phyloP scores from a whole-genome alignment of 208 protist species.

The Trypanosoma cruzi region DNA sequence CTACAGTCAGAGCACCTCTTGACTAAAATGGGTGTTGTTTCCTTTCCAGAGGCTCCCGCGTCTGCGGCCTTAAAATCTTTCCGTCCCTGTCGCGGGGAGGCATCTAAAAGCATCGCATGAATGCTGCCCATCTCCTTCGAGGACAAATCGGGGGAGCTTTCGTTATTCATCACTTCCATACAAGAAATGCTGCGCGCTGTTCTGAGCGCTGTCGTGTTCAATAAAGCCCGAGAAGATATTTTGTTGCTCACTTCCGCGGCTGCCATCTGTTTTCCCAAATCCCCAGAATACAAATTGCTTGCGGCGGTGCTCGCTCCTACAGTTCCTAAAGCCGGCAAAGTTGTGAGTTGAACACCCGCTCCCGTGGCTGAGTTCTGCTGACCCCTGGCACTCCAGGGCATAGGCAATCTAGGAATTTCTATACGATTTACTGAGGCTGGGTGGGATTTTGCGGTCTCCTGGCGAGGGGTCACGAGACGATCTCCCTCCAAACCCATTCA shows the following conservation, averaged over 20 bases:
- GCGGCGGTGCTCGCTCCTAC: neutral
- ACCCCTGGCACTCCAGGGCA: neutral
- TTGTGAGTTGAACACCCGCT: neutral
- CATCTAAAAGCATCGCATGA: neutral
- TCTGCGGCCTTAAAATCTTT: neutral
- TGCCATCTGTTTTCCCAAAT: slow-evolving; percentile 22
- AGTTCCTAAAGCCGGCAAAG: neutral
- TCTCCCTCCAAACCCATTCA: too few species aligned
- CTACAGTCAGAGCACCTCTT: neutral
- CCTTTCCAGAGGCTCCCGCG: neutral
- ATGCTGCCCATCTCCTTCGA: slow-evolving; percentile 6
- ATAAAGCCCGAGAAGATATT: slow-evolving; percentile 25
- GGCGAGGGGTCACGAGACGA: neutral
- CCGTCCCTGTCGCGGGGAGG: neutral
- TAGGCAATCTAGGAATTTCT: slow-evolving; percentile 12
- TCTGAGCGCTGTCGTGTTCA: slow-evolving; percentile 6
- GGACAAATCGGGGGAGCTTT: slow-evolving; percentile 10
- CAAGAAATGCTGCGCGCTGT: slow-evolving; percentile 11
- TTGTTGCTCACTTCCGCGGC: slow-evolving; percentile 18
- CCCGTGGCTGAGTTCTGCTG: neutral
- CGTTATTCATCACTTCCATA: neutral
- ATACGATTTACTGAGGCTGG: neutral
- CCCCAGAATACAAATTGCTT: slow-evolving; percentile 16
- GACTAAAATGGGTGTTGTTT: neutral
- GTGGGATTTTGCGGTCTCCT: neutral